These are phyloP conservation scores for Solanum pennellii DNA, from an alignment of 257 asterid species.

Conservation along the genomic window DNA sequence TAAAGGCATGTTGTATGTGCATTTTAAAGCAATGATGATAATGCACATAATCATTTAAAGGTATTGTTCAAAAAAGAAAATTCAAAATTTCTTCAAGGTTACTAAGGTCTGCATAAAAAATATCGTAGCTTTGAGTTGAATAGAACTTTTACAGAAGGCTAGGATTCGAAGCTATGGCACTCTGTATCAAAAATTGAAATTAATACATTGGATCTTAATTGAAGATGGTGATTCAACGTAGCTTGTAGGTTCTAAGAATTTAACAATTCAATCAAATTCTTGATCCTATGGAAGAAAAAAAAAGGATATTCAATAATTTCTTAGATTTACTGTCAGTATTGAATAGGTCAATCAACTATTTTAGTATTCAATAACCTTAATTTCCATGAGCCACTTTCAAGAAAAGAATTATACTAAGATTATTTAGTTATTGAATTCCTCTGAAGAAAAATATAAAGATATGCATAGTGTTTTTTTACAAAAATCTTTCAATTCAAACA, in stretches of 20 bases:
- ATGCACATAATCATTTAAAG: too few species aligned
- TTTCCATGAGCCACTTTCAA: neutral
- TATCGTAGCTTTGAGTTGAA: neutral
- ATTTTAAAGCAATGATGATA: too few species aligned
- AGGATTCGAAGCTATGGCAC: neutral
- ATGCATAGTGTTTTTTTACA: neutral
- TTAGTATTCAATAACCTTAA: neutral
- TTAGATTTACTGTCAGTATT: neutral
- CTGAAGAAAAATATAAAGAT: neutral
- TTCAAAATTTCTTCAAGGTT: too few species aligned
- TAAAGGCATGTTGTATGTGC: neutral
- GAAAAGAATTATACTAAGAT: neutral
- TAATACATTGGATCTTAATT: too few species aligned
- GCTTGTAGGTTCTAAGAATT: neutral
- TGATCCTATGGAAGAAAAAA: neutral
- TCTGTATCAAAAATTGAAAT: too few species aligned
- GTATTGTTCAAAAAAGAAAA: too few species aligned
- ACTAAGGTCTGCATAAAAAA: neutral
- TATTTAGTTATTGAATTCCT: neutral
- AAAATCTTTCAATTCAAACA: neutral
- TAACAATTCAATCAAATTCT: neutral
- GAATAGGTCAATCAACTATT: neutral
- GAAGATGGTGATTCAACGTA: too few species aligned
- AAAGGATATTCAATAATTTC: neutral
- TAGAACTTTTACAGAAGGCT: neutral